A percentile compares a stretch with the other conserved stretches of the same genome.
These are phyloP conservation scores for Arthrobotrys entomopaga DNA, from an alignment of 2,329 filamentous ascomycete species.

Conservation along the genomic window DNA sequence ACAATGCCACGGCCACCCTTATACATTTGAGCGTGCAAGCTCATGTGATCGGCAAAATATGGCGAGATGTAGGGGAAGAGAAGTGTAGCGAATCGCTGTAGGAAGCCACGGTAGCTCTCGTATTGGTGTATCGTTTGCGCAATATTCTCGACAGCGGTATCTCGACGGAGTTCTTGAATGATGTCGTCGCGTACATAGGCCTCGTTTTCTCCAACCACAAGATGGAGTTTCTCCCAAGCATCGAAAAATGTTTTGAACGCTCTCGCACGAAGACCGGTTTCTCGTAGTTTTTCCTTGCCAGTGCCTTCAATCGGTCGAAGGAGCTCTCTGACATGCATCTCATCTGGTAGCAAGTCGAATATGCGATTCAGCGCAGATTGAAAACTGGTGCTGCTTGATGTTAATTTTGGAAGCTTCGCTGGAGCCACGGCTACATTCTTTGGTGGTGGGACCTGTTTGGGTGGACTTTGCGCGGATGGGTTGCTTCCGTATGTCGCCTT, in stretches of 20 bases:
- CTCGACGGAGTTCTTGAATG: conserved; percentile 61
- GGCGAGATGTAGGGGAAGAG: conserved; percentile 63
- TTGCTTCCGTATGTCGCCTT: conserved; percentile 45
- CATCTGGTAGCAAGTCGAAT: conserved; percentile 60
- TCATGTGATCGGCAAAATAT: conserved; percentile 65
- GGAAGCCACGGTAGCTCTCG: conserved; percentile 63
- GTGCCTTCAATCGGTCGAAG: conserved; percentile 62
- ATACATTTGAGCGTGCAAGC: conserved; percentile 63
- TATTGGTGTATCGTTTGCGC: conserved; percentile 63
- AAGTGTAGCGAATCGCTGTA: conserved; percentile 62
- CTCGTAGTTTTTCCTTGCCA: conserved; percentile 62
- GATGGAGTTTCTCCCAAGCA: conserved; percentile 63
- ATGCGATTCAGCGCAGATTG: conserved; percentile 58
- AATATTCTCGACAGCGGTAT: conserved; percentile 57
- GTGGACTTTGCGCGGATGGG: neutral
- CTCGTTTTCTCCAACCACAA: conserved; percentile 61
- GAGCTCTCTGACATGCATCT: conserved; percentile 61
- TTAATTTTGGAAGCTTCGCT: conserved; percentile 17
- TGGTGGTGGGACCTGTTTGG: neutral
- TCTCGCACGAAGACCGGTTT: conserved; percentile 63
- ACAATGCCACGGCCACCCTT: conserved; percentile 64
- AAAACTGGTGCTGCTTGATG: conserved; percentile 37
- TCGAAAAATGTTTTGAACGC: conserved; percentile 63
- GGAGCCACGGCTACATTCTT: neutral
- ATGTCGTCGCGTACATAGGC: conserved; percentile 63